Evolutionary conservation across 2,329 filamentous ascomycete genomes (phyloP), one percentile per base, ranked within the genome.

Genomic region (Cordyceps fumosorosea): DNA sequence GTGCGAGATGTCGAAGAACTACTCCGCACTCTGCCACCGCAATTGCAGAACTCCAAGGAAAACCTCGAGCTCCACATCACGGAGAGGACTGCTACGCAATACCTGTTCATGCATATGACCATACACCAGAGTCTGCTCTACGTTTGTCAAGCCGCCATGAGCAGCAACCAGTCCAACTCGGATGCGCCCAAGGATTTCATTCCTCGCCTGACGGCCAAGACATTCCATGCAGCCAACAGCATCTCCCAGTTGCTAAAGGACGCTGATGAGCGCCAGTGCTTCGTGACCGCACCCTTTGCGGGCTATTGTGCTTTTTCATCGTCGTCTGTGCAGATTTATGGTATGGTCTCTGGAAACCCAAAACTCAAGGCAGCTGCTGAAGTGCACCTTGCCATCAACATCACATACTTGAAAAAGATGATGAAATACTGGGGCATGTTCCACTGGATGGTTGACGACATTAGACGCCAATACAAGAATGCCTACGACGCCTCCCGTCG

Each of bases 381-480:
- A 76, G 86, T 87, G 66, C 93, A 96, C 69, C 79, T 97, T 18
- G 87, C 89, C 1, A 90, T 88, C 66, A 98, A 96, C 66, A 89
- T 98, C 69, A 90, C 89, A 70, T 98, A 95, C 69, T 77, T 99
- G 51, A 89, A 89, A 60, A 95, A 91, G 75, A 96, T 98, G 90
- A 97, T 96, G 79, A 90, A 90, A 64, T 93, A 95, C 70, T 99
- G 95, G 95, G 95, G 93, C 64, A 96, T 97, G 89, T 97, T 98
- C 71, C 91, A 96, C 72, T 97, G 92, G 77, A 93, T 98, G 84
- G 89, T 91, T 0, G 93, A 98, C 72, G 95, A 93, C 69, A 82
- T 97, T 42, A 92, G 95, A 64, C 89, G 93, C 60, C 86, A 96
- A 64, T 99, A 96, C 72, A 86, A 89, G 57, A 85, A 87, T 54